Base-by-base conservation (phyloP, 495 filamentous ascomycete species). In the Aspergillus diversus region DNA sequence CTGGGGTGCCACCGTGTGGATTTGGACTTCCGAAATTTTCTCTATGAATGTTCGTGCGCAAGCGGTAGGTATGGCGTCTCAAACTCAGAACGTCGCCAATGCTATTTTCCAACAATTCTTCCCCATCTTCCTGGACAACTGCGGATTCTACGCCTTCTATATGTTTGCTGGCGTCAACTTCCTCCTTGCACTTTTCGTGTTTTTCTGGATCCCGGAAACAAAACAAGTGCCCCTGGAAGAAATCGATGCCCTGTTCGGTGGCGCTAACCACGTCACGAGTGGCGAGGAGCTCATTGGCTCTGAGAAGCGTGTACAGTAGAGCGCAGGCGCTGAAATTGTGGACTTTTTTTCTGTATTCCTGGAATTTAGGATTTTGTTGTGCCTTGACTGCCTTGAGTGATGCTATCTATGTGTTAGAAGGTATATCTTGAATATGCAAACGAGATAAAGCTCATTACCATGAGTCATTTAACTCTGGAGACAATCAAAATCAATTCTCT, bases 201-300 rank as follows among this genome's bases (percentile, higher is more conserved):
- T 77, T 78, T 90, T 89, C 77, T 87, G 88, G 60, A 84, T 92
- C 35, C 89, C 89, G 0, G 89, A 92, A 78, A 92, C 89, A 2
- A 91, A 91, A 77, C 74, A 88, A 47, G 77, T 91, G 16, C 70
- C 84, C 33, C 78, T 90, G 7, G 87, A 90, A 71, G 86, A 89
- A 65, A 89, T 89, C 59, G 87, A 88, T 66, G 75, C 75, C 16
- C 69, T 87, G 34, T 88, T 88, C 55, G 83, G 83, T 56, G 83
- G 84, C 27, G 74, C 77, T 43, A 87, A 87, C 69, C 85, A 87
- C 64, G 81, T 84, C 55, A 77, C 77, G 42, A 81, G 82, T 57
- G 84, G 85, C 9, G 82, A 77, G 48, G 72, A 75, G 33, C 72
- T 80, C 27, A 62, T 78, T 31, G 54, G 64, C 15, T 56, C 66